These are phyloP conservation scores for Chrysoporthe austroafricana DNA, from an alignment of 2,329 filamentous ascomycete species.

Conservation along the genomic window DNA sequence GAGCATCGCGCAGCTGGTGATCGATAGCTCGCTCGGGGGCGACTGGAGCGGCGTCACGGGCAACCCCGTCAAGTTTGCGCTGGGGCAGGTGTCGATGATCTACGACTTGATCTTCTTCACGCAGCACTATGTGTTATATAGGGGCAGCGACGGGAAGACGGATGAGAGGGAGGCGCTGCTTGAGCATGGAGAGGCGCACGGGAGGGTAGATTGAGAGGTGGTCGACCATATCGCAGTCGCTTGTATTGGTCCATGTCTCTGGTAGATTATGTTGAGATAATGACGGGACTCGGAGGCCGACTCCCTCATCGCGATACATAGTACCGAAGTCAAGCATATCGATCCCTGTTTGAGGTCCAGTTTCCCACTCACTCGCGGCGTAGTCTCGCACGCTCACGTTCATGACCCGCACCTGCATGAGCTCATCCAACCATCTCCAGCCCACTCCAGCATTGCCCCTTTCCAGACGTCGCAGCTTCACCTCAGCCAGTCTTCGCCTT, in stretches of 20 bases:
- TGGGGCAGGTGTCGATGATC: slow-evolving; percentile 82
- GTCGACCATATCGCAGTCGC: background rate
- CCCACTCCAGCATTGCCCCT: background rate
- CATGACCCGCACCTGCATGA: too few relatives aligned
- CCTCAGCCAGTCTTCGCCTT: slow-evolving; percentile 22
- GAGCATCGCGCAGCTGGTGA: slow-evolving; percentile 77
- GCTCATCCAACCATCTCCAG: background rate
- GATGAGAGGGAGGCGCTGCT: slow-evolving; percentile 44
- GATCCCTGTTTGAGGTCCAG: background rate
- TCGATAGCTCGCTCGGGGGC: slow-evolving; percentile 81
- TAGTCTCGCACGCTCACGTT: too few relatives aligned
- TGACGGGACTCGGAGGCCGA: background rate
- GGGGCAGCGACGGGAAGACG: slow-evolving; percentile 36
- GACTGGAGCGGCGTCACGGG: slow-evolving; percentile 92
- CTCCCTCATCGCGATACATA: background rate
- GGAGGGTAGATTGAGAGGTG: slow-evolving; percentile 38
- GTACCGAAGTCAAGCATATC: background rate
- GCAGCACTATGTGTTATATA: slow-evolving; percentile 87
- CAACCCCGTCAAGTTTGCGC: slow-evolving; percentile 86
- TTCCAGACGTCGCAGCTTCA: background rate
- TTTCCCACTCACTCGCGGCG: too few relatives aligned
- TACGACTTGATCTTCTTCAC: slow-evolving; percentile 86
- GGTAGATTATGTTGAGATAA: background rate
- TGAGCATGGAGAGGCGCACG: slow-evolving; percentile 34
- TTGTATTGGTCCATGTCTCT: background rate